phyloP scores from a whole-genome alignment of 106 monocot species.

The Narthecium ossifragum region DNA sequence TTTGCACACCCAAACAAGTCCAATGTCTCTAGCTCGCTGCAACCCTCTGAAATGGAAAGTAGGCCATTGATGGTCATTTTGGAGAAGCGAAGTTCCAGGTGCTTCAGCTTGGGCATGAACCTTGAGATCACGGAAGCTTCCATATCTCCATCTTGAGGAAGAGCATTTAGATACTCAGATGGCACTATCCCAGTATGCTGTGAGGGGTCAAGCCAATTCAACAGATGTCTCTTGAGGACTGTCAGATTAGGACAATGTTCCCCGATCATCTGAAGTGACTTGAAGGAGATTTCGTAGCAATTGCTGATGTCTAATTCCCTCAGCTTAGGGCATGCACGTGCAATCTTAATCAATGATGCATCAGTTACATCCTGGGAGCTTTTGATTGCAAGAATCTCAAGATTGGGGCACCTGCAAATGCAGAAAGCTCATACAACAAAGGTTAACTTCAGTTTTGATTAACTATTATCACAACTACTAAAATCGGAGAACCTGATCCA shows the following conservation, averaged over 20 bases:
- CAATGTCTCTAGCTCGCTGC: conserved; percentile 51
- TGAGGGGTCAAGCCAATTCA: conserved; percentile 97
- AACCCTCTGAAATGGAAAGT: conserved; percentile 41
- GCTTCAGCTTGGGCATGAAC: conserved; percentile 70
- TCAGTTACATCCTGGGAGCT: conserved; percentile 62
- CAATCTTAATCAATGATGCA: conserved; percentile 45
- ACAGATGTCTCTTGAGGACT: conserved; percentile 62
- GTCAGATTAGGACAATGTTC: conserved; percentile 48
- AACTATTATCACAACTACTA: not conserved
- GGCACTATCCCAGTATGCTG: conserved; percentile 83
- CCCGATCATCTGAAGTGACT: conserved; percentile 71
- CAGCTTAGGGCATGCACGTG: conserved; percentile 44
- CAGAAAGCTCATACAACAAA: not conserved
- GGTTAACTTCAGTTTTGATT: no score
- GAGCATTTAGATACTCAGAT: conserved; percentile 52
- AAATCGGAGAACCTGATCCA: not conserved
- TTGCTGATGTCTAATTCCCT: conserved; percentile 72
- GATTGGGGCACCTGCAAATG: conserved; percentile 48
- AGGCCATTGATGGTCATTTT: conserved; percentile 56
- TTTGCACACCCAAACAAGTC: conserved; percentile 87
- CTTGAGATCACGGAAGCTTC: conserved; percentile 58
- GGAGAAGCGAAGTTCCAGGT: conserved; percentile 81
- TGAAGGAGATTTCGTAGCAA: conserved; percentile 84
- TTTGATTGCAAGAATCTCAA: conserved; percentile 62
- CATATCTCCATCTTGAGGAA: conserved; percentile 83